Base-by-base conservation (phyloP, 2,329 filamentous ascomycete genomes). In the Colletotrichum sp. region DNA sequence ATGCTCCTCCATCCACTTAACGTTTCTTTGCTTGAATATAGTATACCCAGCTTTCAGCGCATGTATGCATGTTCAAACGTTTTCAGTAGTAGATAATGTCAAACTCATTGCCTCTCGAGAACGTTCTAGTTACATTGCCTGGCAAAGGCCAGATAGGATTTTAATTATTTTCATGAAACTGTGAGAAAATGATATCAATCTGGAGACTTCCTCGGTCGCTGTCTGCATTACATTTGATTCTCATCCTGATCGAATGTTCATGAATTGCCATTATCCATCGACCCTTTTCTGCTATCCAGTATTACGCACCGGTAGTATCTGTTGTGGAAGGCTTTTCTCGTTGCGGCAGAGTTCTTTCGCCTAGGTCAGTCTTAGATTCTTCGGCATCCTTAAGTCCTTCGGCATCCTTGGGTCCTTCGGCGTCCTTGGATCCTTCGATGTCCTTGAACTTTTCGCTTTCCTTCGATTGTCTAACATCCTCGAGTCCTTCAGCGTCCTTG, bases 121-220 rank as follows among this genome's bases (percentile, higher is more conserved):
- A 52, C n/a, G 1, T 2, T 13, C n/a, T 52, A 10, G 2, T 25
- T 0, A 52, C 1, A 8, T 13, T 52, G 6, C 12, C n/a, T 52
- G 43, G 6, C n/a, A 22, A 8, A 13, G 0, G 10, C 1, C n/a
- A 22, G 13, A 0, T 22, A 1, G 39, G 6, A 22, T 8, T 13
- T 52, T 6, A 2, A 8, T 25, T 25, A 22, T 25, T 52, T 5
- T 22, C 43, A 22, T 52, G 6, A 22, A n/a, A 22, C n/a, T 52
- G 2, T n/a, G 7, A 52, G 43, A 52, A 52, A 12, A 22, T 8
- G n/a, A 4, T 22, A 4, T 13, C 12, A 52, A 13, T 25, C n/a
- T 48, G 39, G 39, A 12, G 39, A n/a, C 5, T 7, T 10, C 9
- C 9, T 48, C 3, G 9, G 18, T 2, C 39, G 39, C 18, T 48